Evolutionary conservation across 2,329 filamentous ascomycete species (phyloP).

Genomic region (Epichloe uncinata): DNA sequence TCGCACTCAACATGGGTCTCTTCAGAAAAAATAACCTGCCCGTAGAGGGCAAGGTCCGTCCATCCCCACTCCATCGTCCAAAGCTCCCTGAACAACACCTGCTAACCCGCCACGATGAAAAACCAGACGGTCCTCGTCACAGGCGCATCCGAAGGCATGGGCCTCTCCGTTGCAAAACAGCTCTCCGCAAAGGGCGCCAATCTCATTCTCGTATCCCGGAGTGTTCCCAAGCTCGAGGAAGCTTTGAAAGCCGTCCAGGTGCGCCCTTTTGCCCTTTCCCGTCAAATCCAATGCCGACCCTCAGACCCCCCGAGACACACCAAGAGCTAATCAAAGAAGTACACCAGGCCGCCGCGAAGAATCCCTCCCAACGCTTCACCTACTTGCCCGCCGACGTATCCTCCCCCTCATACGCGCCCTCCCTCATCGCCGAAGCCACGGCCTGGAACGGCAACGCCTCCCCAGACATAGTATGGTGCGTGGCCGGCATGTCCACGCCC

Average conservation of each 20-base stretch:
- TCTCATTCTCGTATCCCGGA: slow-evolving; percentile 73
- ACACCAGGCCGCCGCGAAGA: slow-evolving; percentile 49
- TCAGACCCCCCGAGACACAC: too few relatives aligned
- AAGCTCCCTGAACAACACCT: slow-evolving; percentile 1
- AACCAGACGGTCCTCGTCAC: slow-evolving; percentile 74
- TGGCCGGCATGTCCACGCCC: slow-evolving; percentile 63
- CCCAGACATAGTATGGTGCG: slow-evolving; percentile 84
- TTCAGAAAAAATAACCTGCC: slow-evolving; percentile 62
- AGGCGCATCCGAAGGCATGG: slow-evolving; percentile 88
- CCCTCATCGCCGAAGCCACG: slow-evolving; percentile 58
- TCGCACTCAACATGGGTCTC: slow-evolving; percentile 46
- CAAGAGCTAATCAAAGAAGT: slow-evolving; percentile 6
- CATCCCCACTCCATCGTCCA: neutral
- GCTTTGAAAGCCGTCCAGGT: slow-evolving; percentile 56
- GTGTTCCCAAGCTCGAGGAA: slow-evolving; percentile 56
- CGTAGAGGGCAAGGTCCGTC: slow-evolving; percentile 65
- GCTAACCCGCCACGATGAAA: neutral
- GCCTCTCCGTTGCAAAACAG: slow-evolving; percentile 57
- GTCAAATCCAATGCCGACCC: neutral
- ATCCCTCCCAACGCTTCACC: slow-evolving; percentile 63
- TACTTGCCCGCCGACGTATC: slow-evolving; percentile 76
- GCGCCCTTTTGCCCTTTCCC: slow-evolving; percentile 9
- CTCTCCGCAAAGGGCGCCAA: slow-evolving; percentile 76
- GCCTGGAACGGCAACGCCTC: slow-evolving; percentile 62
- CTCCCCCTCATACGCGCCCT: slow-evolving; percentile 50